phyloP scores from a whole-genome alignment of 305 asterid species.

The Fraxinus nigra region DNA sequence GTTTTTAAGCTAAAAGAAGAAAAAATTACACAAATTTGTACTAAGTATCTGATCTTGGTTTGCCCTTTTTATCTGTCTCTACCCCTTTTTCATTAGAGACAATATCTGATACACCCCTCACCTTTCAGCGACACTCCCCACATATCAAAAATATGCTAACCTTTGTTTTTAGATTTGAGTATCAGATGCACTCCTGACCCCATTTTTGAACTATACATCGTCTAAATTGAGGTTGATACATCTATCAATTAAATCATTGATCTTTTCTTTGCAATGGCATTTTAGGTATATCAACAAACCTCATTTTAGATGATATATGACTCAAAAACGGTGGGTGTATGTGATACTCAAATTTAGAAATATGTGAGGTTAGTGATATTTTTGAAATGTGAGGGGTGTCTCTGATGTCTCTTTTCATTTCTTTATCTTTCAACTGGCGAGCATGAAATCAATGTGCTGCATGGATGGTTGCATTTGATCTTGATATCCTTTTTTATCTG shows the following conservation, averaged over 20 bases:
- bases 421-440: not conserved
- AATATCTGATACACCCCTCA: not conserved
- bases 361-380: not conserved
- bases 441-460: not conserved
- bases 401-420: not conserved
- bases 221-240: not conserved
- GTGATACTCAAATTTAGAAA: not conserved
- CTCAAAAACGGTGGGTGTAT: not conserved
- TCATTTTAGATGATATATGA: not conserved
- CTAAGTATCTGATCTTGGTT: not conserved
- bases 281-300: no score
- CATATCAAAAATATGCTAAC: not conserved
- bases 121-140: not conserved
- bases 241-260: not conserved
- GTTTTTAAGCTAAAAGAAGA: not conserved
- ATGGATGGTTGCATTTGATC: conserved; percentile 22
- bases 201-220: not conserved
- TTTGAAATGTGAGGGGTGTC: not conserved
- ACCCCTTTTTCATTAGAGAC: not conserved
- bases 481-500: conserved; percentile 35
- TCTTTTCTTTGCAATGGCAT: not conserved
- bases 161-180: not conserved
- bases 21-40: not conserved
- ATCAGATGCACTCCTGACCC: not conserved
- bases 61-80: not conserved